Evolutionary conservation across 1,284 basidiomycete species (phyloP).

Genomic region (Psilocybe mexicana): DNA sequence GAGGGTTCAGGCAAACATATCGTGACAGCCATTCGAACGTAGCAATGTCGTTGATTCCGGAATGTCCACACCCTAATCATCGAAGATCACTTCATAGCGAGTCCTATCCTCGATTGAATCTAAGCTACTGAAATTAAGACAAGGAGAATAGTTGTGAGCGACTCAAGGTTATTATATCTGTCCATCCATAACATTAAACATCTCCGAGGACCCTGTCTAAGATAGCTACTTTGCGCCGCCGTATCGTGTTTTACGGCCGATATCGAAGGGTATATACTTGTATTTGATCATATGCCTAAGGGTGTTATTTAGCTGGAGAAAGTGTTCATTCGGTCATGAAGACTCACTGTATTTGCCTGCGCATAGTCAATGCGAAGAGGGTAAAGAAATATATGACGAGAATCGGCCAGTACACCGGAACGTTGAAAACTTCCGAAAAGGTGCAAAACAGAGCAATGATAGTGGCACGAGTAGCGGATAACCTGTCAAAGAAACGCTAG

Average conservation of each 20-base stretch:
- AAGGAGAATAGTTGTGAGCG: conserved; percentile 11
- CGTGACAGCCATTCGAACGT: too few species aligned
- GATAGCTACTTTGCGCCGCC: conserved; percentile 37
- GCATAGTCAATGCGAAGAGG: conserved; percentile 88
- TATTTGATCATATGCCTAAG: conserved; percentile 98
- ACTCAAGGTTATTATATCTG: conserved; percentile 20
- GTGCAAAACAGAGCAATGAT: conserved; percentile 81
- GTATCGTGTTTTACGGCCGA: conserved; percentile 85
- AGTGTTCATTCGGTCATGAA: conserved; percentile 1
- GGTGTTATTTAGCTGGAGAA: not conserved
- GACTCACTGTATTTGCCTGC: conserved; percentile 89
- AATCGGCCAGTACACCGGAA: conserved; percentile 99
- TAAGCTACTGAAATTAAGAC: conserved; percentile 15
- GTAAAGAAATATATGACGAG: conserved; percentile 91
- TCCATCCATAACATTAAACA: conserved; percentile 8
- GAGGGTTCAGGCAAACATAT: too few species aligned
- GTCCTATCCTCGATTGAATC: conserved; percentile 6
- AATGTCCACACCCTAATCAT: not conserved
- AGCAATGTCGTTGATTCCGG: too few species aligned
- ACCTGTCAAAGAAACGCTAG: conserved; percentile 38
- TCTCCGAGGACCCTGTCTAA: not conserved
- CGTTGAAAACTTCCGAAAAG: conserved; percentile 81
- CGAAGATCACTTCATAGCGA: not conserved
- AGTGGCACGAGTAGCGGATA: conserved; percentile 90
- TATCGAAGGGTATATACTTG: conserved; percentile 91